phyloP scores from a whole-genome alignment of 108 stramenopile species.

The Fragilaria crotonensis region DNA sequence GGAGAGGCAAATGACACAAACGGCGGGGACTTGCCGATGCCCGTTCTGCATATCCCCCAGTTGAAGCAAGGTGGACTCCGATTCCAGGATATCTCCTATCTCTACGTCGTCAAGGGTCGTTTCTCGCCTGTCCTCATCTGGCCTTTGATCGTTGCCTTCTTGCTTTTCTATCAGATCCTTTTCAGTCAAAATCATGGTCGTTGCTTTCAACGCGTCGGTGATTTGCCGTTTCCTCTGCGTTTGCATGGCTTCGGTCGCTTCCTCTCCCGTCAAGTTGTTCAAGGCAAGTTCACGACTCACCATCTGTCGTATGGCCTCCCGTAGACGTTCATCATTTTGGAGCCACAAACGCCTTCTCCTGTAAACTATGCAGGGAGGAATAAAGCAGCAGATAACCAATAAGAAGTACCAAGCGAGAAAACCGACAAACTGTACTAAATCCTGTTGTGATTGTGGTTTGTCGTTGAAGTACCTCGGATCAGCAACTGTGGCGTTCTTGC shows the following conservation, averaged over 20 bases:
- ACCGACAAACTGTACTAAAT: constrained; percentile 47
- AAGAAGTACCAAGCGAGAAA: constrained; percentile 66
- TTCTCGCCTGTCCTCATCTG: not conserved
- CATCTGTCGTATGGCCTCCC: not conserved
- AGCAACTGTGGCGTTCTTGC: too few species aligned
- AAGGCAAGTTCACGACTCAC: not conserved
- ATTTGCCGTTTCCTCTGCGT: not conserved
- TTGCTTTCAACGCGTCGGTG: not conserved
- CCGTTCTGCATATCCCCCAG: not conserved
- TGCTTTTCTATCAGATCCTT: not conserved
- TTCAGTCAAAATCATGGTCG: not conserved
- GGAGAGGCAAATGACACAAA: constrained; percentile 50
- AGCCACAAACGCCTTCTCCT: constrained; percentile 25
- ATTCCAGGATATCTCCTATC: not conserved
- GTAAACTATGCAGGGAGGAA: constrained; percentile 62
- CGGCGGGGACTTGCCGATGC: constrained; percentile 21
- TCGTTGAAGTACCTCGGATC: too few species aligned
- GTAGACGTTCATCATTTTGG: not conserved
- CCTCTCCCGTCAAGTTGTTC: not conserved
- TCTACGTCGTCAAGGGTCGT: not conserved
- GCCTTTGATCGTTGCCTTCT: not conserved
- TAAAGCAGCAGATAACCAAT: constrained; percentile 58
- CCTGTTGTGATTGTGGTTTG: too few species aligned
- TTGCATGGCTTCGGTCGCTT: not conserved
- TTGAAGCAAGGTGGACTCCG: not conserved